Percentiles rank a stretch among this genome's conserved stretches.
Conservation (phyloP, 78 protist species). For the Dictyostelium citrinum region DNA sequence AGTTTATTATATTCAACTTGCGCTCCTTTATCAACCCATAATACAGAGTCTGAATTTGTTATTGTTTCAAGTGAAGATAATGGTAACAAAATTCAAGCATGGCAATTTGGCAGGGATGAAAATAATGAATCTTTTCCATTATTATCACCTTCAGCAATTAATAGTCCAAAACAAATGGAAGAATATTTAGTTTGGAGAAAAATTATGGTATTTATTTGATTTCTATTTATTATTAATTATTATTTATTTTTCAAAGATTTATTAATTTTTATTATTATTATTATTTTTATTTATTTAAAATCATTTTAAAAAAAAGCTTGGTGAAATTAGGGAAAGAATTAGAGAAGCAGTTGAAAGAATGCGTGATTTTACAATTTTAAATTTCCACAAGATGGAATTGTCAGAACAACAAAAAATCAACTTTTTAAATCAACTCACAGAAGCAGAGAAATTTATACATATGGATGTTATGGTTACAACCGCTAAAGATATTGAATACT, state of each 20-base stretch:
- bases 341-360: conserved; percentile 51
- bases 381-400: conserved; percentile 25
- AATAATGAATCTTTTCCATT: not conserved
- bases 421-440: conserved; percentile 12
- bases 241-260: too few species aligned
- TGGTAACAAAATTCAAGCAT: conserved; percentile 8
- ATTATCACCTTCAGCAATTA: not conserved
- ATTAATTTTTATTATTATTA: too few species aligned
- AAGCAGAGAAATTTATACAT: conserved; percentile 60
- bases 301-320: not conserved
- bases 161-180: not conserved
- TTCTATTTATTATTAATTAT: too few species aligned
- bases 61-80: conserved; percentile 14
- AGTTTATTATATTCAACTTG: not conserved
- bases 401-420: not conserved
- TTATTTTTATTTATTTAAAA: too few species aligned
- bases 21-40: not conserved
- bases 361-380: conserved; percentile 49
- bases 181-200: conserved; percentile 44
- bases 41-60: conserved; percentile 29
- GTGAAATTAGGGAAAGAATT: conserved; percentile 55
- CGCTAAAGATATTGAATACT: conserved; percentile 22
- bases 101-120: not conserved
- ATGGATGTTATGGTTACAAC: conserved; percentile 68
- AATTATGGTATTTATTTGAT: not conserved